A percentile compares a stretch with the other conserved stretches of the same genome.
Conservation (phyloP, 768 basidiomycete species). For the Psilocybe tampanensis region DNA sequence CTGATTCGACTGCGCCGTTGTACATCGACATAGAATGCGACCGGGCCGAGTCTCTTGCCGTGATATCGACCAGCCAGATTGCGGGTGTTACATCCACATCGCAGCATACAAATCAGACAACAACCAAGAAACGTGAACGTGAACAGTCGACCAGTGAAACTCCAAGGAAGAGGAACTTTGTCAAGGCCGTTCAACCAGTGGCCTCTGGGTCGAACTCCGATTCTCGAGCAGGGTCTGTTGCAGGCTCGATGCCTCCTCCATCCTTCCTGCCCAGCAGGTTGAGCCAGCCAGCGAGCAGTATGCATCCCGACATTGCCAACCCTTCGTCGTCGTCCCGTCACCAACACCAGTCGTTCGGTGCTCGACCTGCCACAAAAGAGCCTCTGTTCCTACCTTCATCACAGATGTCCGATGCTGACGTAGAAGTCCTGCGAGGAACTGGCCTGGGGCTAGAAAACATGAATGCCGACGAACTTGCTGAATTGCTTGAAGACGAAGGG, state of each 20-base stretch:
- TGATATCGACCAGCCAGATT: conserved; percentile 75
- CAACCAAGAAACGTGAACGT: conserved; percentile 45
- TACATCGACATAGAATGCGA: conserved; percentile 79
- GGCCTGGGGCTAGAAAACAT: conserved; percentile 73
- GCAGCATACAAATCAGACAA: conserved; percentile 22
- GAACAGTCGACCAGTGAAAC: conserved; percentile 42
- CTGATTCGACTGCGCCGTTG: conserved; percentile 72
- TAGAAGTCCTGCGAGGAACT: conserved; percentile 54
- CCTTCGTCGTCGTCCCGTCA: not conserved
- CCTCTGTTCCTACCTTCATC: conserved; percentile 54
- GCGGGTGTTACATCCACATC: conserved; percentile 31
- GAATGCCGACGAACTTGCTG: conserved; percentile 60
- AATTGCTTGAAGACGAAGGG: conserved; percentile 61
- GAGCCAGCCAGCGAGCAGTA: conserved; percentile 2
- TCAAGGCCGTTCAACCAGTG: conserved; percentile 49
- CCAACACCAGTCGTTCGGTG: conserved; percentile 8
- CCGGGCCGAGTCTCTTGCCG: conserved; percentile 64
- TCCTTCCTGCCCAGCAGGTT: conserved; percentile 22
- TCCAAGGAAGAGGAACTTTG: conserved; percentile 50
- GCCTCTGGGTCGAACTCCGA: conserved; percentile 23
- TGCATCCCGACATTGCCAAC: not conserved
- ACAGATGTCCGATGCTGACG: conserved; percentile 61
- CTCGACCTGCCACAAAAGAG: conserved; percentile 29
- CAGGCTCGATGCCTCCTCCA: conserved; percentile 45
- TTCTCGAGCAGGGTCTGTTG: conserved; percentile 25